Conservation (phyloP, 2,329 filamentous ascomycete genomes). For the Fusarium liriodendri region DNA sequence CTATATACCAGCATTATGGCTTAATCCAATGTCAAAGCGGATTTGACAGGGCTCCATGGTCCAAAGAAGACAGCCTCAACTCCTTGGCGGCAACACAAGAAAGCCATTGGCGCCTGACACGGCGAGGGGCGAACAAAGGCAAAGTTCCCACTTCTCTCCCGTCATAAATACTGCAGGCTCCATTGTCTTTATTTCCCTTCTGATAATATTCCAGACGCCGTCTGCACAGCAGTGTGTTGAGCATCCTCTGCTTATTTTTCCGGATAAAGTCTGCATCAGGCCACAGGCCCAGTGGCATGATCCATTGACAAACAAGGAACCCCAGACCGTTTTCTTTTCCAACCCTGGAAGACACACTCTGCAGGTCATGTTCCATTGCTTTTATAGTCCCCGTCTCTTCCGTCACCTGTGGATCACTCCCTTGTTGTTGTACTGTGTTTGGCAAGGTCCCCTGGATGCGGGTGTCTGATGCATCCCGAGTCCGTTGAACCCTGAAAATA, state of each 20-base stretch:
- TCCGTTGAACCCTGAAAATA: neutral
- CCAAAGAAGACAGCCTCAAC: neutral
- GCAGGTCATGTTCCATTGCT: neutral
- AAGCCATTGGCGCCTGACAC: neutral
- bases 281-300: neutral
- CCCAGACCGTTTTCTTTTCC: neutral
- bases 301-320: neutral
- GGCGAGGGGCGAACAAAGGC: neutral
- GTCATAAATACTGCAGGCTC: neutral
- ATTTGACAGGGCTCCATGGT: neutral
- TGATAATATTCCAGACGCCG: neutral
- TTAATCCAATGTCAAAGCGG: too few relatives aligned
- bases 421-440: neutral
- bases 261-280: neutral
- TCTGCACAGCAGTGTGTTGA: neutral
- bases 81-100: neutral
- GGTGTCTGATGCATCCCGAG: neutral
- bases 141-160: neutral
- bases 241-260: neutral
- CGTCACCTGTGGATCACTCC: neutral
- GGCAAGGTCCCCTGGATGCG: neutral
- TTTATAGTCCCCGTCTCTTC: neutral
- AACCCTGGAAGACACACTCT: neutral
- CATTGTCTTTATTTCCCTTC: neutral
- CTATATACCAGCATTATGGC: neutral